Base-by-base conservation (phyloP, 495 filamentous ascomycete genomes). In the Paragyromitra xinjiangensis region DNA sequence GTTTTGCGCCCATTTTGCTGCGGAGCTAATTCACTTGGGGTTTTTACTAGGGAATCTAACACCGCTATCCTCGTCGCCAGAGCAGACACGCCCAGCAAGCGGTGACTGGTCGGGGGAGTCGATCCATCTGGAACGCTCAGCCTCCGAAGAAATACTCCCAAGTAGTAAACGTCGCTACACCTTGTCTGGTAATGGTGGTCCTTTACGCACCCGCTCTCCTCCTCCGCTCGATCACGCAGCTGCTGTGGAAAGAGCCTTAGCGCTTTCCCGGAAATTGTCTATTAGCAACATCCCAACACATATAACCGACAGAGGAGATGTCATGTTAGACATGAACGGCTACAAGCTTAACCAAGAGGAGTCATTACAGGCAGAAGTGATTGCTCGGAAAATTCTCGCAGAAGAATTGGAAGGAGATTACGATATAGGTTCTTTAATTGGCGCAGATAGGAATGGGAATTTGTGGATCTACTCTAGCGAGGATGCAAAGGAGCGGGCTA, bases 391-490 rank as follows among this genome's bases (percentile, higher is more conserved):
- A 81, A 94, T 99, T 37, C 88, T 98, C n/a, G 88, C 93, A 0
- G 94, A 98, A 81, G 96, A 98, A 83, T 85, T 98, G 24, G 93
- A 98, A 83, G 95, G 94, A 16, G 92, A 93, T 78, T 97, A 98
- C 82, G 96, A 99, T 82, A 95, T 99, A 80, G 95, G 95, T 39
- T 91, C 95, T 34, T 87, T 99, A 6, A 97, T 99, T 82, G 95
- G 93, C 7, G 93, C 93, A 29, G 95, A 99, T 81, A 94, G 96
- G 80, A 90, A 94, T 61, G 95, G 95, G 5, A 98, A 99, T 81
- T 86, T 99, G 9, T 98, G 95, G 96, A 98, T 98, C 68, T 99
- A 98, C 84, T 95, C 93, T 83, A 97, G 94, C 77, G 94, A 97
- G 82, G 96, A 98, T 80, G 94, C 96, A 29, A 98, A 98, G 81